These are phyloP conservation scores for Aspergillus cristatus DNA, from an alignment of 495 filamentous ascomycete genomes.

Conservation along the genomic window DNA sequence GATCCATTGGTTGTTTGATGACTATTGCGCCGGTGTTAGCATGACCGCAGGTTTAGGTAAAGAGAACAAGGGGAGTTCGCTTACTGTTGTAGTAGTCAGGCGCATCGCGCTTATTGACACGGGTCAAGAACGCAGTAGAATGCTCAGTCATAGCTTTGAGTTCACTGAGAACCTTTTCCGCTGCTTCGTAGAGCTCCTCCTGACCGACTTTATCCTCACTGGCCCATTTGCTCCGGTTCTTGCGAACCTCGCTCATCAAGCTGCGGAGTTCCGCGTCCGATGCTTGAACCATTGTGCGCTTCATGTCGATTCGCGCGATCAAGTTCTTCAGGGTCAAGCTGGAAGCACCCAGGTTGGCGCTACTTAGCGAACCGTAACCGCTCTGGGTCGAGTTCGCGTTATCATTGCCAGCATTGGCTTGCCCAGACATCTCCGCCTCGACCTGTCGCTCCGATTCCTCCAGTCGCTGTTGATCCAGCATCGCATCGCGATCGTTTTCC, in stretches of 20 bases:
- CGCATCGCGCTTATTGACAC: conserved; percentile 93
- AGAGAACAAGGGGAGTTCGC: conserved; percentile 14
- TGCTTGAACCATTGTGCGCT: conserved; percentile 76
- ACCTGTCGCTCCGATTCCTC: conserved; percentile 95
- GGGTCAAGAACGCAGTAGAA: conserved; percentile 81
- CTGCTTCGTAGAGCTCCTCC: conserved; percentile 93
- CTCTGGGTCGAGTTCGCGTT: conserved; percentile 38
- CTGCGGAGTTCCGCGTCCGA: conserved; percentile 87
- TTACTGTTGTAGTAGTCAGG: conserved; percentile 88
- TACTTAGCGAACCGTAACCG: conserved; percentile 79
- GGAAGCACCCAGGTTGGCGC: conserved; percentile 90
- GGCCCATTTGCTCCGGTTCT: conserved; percentile 97
- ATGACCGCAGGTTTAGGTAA: background rate
- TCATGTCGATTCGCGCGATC: conserved; percentile 87
- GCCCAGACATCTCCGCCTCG: conserved; percentile 82
- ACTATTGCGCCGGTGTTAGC: conserved; percentile 42
- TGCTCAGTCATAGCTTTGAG: conserved; percentile 96
- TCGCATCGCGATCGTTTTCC: conserved; percentile 88
- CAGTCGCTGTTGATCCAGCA: conserved; percentile 94
- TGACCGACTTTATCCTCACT: conserved; percentile 95
- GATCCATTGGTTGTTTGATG: conserved; percentile 97
- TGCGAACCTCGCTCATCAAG: conserved; percentile 92
- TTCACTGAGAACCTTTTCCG: conserved; percentile 91
- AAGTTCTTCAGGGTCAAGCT: conserved; percentile 94
- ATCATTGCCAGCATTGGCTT: conserved; percentile 40